A percentile compares a stretch with the other conserved stretches of the same genome.
These are phyloP conservation scores for Colletotrichum plurivorum DNA, from an alignment of 2,329 filamentous ascomycete genomes.

Conservation along the genomic window DNA sequence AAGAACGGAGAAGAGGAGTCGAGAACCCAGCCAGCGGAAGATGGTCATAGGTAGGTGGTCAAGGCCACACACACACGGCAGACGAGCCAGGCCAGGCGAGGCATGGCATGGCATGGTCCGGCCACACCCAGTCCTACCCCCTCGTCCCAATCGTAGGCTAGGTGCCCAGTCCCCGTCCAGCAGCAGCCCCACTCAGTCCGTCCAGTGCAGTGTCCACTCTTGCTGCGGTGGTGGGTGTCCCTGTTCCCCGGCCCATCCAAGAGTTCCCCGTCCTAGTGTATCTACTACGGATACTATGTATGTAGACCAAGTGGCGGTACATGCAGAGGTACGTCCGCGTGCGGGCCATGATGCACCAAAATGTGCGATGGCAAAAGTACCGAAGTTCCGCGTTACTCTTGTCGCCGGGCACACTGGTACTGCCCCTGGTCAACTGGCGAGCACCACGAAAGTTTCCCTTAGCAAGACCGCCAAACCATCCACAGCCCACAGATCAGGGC, in stretches of 20 bases:
- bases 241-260: slow-evolving; percentile 18
- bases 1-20: slow-evolving; percentile 41
- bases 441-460: slow-evolving; percentile 27
- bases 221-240: slow-evolving; percentile 27
- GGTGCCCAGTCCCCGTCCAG: slow-evolving; percentile 19
- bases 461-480: slow-evolving; percentile 24
- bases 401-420: slow-evolving; percentile 21
- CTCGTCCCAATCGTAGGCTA: slow-evolving; percentile 11
- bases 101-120: slow-evolving; percentile 38
- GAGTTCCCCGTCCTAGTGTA: slow-evolving; percentile 25
- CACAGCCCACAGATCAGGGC: slow-evolving; percentile 33
- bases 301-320: slow-evolving; percentile 3
- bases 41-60: slow-evolving; percentile 37
- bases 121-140: slow-evolving; percentile 36
- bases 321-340: slow-evolving; percentile 14
- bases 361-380: slow-evolving; percentile 2
- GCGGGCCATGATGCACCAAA: neutral
- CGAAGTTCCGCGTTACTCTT: slow-evolving; percentile 1
- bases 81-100: slow-evolving; percentile 37
- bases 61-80: slow-evolving; percentile 31
- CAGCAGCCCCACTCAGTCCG: slow-evolving; percentile 21
- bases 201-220: slow-evolving; percentile 6
- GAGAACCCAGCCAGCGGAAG: slow-evolving; percentile 32
- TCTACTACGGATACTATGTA: too few relatives aligned
- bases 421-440: slow-evolving; percentile 15